Evolutionary conservation across 176 grass and related monocot genomes (phyloP), one percentile per base, ranked within the genome.

Genomic region (Olyra latifolia): DNA sequence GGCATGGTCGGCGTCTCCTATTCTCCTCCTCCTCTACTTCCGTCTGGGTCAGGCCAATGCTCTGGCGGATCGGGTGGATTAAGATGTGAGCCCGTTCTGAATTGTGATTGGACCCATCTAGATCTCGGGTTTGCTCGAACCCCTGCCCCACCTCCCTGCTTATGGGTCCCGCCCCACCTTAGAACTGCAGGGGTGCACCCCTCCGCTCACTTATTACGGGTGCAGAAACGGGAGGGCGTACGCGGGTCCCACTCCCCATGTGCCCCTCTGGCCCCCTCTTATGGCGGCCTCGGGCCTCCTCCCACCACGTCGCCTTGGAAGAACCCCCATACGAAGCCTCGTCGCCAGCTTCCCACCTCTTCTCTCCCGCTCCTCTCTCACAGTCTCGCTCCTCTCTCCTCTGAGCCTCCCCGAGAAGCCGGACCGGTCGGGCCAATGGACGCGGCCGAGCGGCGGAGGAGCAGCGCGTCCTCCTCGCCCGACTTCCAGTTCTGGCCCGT

Each of bases 401-500:
- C n/a, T n/a, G n/a, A n/a, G n/a, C n/a, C n/a, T n/a, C n/a, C n/a
- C n/a, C n/a, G n/a, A n/a, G n/a, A n/a, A n/a, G n/a, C n/a, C n/a
- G n/a, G n/a, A n/a, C n/a, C n/a, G 55, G 19, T 30, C 25, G 45
- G 0, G 24, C 67, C 44, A 23, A 78, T 57, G 71, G 66, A 74
- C 23, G 60, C 52, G 45, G 74, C 66, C 28, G 79, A 74, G 43
- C 45, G n/a, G 53, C 59, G 84, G 63, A 38, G 88, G 50, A 92
- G 86, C 41, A 92, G 83, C 70, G 58, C 61, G 10, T 81, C 83
- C 50, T 89, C 87, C 39, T 93, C 88, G 1, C 64, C 86, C 10
- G 94, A 97, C 74, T 97, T 97, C 80, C 75, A 90, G 74, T 97
- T 97, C 86, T 97, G 94, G 91, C 75, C 85, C 20, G 32, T 88